Evolutionary conservation across 305 asterid genomes (phyloP), one percentile per base, ranked within the genome.

Genomic region (Solanum chacoense): DNA sequence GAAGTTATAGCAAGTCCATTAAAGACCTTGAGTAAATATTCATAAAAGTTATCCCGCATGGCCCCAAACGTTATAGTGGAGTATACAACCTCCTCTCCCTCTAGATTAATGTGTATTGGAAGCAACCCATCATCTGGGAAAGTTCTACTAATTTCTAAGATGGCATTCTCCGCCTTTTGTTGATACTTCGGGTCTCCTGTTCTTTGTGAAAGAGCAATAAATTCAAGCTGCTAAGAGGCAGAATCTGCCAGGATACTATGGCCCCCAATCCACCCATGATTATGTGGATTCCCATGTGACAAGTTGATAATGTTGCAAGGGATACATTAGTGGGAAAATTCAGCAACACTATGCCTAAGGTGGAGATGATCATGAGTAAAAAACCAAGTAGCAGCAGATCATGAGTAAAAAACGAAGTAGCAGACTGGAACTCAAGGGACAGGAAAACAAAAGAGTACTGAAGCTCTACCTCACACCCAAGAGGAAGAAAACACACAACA

Each of bases 261-360:
- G 91, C 99, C 99, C 98, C 98, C 98, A 28, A 98, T 95, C 99
- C 99, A 97, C 88, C 98, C 95, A 92, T 95, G 99, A 92, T 97
- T 97, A 90, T 95, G 99, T 22, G 99, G 93, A 90, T 95, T 95
- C 79, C 99, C 99, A 85, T 93, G 92, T 81, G 93, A 96, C 94
- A 97, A 92, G 93, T 97, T 97, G 89, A 97, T 96, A 85, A 94
- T 74, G 85, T 96, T 97, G 93, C 92, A 97, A 75, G 99, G 99
- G 90, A 97, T 95, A 38, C 42, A 0, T 10, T 38, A 13, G 42
- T 38, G 42, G 13, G 42, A 37, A 36, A 38, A 38, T 38, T 38
- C 42, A 38, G 42, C 42, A 38, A 38, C 13, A 38, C 42, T 38
- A 38, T 38, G 42, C 42, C 42, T 38, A 38, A 38, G 42, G 4